Evolutionary conservation across 2,329 filamentous ascomycete genomes (phyloP).

Genomic region (Monilinia fructicola): DNA sequence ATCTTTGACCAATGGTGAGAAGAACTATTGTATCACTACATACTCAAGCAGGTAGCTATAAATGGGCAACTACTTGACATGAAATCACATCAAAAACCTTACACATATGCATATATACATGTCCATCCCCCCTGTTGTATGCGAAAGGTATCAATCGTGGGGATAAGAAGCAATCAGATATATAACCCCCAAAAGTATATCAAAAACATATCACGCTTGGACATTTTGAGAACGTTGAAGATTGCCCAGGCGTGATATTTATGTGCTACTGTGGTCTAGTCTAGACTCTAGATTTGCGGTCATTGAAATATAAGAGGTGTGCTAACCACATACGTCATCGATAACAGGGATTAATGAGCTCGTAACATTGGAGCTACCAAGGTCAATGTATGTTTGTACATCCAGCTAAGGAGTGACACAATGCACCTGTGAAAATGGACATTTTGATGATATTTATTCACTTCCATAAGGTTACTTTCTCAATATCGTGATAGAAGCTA

Average conservation of each 20-base stretch:
- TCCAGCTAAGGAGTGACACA: neutral
- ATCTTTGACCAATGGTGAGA: neutral
- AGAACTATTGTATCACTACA: neutral
- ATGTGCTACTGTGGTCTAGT: too few relatives aligned
- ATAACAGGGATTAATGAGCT: conserved; percentile 10
- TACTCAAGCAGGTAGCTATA: too few relatives aligned
- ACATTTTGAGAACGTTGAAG: neutral
- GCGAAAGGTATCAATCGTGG: neutral
- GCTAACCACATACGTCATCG: neutral
- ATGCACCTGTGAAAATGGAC: neutral
- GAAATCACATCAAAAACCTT: neutral
- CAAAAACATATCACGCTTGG: neutral
- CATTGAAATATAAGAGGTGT: neutral
- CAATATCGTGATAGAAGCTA: neutral
- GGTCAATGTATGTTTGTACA: neutral
- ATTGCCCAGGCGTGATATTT: neutral
- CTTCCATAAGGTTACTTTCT: neutral
- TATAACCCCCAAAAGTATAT: neutral
- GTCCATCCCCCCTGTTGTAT: neutral
- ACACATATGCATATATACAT: neutral
- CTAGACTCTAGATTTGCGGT: neutral
- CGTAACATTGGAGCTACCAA: conserved; percentile 1
- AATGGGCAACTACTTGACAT: neutral
- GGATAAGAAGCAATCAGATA: neutral
- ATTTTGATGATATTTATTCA: neutral